Percentiles rank a stretch among this genome's conserved stretches.
These are phyloP conservation scores for Selenicereus undatus DNA, from an alignment of 148 eudicot genomes.

Conservation along the genomic window DNA sequence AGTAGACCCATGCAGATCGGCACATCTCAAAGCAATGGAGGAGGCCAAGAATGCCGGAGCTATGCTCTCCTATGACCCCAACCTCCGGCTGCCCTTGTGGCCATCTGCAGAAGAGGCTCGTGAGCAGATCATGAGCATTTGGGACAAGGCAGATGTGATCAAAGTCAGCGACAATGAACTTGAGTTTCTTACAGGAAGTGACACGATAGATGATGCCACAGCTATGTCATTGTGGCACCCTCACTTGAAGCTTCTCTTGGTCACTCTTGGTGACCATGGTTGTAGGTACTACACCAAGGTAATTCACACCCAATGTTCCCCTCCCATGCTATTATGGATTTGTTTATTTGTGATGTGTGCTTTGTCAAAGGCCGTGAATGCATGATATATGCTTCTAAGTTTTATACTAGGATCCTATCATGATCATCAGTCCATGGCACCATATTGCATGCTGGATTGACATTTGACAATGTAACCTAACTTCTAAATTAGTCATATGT, in stretches of 20 bases:
- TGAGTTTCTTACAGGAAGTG: conserved; percentile 64
- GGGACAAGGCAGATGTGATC: conserved; percentile 82
- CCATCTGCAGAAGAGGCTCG: conserved; percentile 67
- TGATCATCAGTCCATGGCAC: not conserved
- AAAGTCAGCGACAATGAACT: conserved; percentile 83
- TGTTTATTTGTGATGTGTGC: not conserved
- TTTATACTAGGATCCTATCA: not conserved
- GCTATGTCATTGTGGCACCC: conserved; percentile 81
- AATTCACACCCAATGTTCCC: not conserved
- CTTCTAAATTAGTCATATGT: not conserved
- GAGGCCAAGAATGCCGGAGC: conserved; percentile 80
- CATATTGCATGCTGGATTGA: not conserved
- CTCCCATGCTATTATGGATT: not conserved
- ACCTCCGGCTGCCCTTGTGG: conserved; percentile 81
- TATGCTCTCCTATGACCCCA: conserved; percentile 82
- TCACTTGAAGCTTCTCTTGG: conserved; percentile 70
- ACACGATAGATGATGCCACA: conserved; percentile 52
- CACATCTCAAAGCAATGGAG: conserved; percentile 85
- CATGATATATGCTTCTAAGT: not conserved
- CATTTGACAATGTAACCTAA: not conserved
- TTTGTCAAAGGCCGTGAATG: not conserved
- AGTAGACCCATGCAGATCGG: conserved; percentile 91
- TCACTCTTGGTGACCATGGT: conserved; percentile 92
- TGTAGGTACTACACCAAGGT: conserved; percentile 88
- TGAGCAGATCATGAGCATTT: conserved; percentile 78